These are phyloP conservation scores for Ceratocystis eucalypticola DNA, from an alignment of 2,329 filamentous ascomycete species.

Conservation along the genomic window DNA sequence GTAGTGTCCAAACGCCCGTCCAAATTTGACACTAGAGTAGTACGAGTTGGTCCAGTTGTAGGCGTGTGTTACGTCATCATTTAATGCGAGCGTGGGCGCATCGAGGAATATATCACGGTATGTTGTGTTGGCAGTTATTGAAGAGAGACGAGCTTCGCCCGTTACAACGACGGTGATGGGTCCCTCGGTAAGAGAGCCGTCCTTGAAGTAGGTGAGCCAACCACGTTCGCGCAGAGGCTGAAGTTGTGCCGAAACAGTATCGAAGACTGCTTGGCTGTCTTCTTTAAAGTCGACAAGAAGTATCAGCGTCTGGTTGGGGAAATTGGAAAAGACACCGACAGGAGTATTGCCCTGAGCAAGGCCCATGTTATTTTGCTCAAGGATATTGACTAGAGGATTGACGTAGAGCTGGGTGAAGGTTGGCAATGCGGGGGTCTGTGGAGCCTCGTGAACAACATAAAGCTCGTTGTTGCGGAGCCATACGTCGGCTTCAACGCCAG, in stretches of 20 bases:
- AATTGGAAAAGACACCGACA: conserved; percentile 42
- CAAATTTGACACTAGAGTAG: conserved; percentile 51
- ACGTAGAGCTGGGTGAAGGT: conserved; percentile 52
- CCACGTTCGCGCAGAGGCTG: conserved; percentile 43
- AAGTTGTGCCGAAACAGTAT: conserved; percentile 33
- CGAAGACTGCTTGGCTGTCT: conserved; percentile 37
- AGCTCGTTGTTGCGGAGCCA: conserved; percentile 45
- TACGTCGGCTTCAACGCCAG: conserved; percentile 55
- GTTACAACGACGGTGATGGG: conserved; percentile 57
- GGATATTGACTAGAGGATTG: conserved; percentile 45
- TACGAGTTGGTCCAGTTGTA: conserved; percentile 47
- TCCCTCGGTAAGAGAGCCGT: conserved; percentile 37
- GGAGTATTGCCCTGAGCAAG: conserved; percentile 28
- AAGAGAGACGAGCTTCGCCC: conserved; percentile 47
- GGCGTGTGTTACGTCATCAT: conserved; percentile 18
- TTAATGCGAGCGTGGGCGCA: conserved; percentile 40
- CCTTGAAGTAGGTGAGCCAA: conserved; percentile 43
- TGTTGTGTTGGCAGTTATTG: conserved; percentile 38
- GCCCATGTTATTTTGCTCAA: conserved; percentile 37
- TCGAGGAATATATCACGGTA: conserved; percentile 54
- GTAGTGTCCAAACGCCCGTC: conserved; percentile 38
- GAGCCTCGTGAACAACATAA: conserved; percentile 44
- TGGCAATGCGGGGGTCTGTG: conserved; percentile 31
- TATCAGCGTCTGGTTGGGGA: conserved; percentile 40
- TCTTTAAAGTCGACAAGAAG: conserved; percentile 61